Evolutionary conservation across 208 protist species (phyloP), one percentile per base, ranked within the genome.

Genomic region (Herpetomonas samuelpessoai): DNA sequence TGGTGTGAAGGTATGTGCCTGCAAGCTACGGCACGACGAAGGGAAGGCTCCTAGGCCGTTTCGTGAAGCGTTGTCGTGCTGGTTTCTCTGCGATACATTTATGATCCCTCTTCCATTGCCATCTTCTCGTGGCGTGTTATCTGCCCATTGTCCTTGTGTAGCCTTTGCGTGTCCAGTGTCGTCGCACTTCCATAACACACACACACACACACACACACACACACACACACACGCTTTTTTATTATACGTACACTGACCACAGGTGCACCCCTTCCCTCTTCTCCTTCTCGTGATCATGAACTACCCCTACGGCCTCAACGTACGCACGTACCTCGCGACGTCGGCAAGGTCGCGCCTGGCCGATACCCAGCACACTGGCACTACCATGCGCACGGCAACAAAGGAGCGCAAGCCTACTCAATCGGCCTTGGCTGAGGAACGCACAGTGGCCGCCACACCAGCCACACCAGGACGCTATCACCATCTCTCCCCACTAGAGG

Each of bases 261-360:
- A 58, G 3, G 26, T 35, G 26, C 21, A 25, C 38, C 9, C 28
- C 30, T 38, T 29, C 48, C 41, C 27, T 62, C 27, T 24, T 35
- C 26, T 51, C 16, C 38, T 64, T 1, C 22, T 30, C 27, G 51
- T 41, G 29, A 22, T 48, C 3, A 63, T 63, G 58, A 63, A 63
- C 46, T 63, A 63, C 25, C 58, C 58, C 14, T 63, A 63, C 58
- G 30, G 58, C 16, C 47, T 63, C 14, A 29, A 54, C 4, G 19
- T 35, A 3, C 58, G 58, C 6, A 63, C 29, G 12, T 63, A 45
- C 48, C 45, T 35, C 1, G 29, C 54, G 19, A 29, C 28, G 22
- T 48, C 48, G 41, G 6, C 2, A 41, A 2, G 25, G 10, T 19
- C 55, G 6, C 18, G 41, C 41, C 44, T 39, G 16, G 44, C 16